Conservation (phyloP, 805 yeast genomes). For the Wickerhamomyces xylosicus region DNA sequence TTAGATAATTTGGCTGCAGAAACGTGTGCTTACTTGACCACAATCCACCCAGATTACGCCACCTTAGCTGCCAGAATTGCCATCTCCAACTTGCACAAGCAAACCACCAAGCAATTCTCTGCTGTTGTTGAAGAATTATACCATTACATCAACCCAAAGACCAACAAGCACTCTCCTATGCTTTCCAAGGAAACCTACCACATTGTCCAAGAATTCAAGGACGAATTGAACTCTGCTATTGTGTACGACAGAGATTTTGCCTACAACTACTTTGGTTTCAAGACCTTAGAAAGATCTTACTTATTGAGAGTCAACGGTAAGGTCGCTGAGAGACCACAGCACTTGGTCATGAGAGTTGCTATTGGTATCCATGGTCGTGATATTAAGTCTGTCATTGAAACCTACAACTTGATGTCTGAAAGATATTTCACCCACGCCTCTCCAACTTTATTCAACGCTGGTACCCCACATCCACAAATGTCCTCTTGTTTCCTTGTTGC, state of each 20-base stretch:
- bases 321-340: conserved; percentile 88
- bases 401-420: conserved; percentile 80
- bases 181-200: conserved; percentile 57
- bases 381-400: conserved; percentile 59
- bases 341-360: conserved; percentile 81
- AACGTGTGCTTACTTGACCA: conserved; percentile 95
- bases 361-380: conserved; percentile 78
- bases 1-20: conserved; percentile 83
- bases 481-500: conserved; percentile 90
- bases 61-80: conserved; percentile 93
- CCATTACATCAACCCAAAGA: conserved; percentile 74
- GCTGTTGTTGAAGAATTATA: conserved; percentile 66
- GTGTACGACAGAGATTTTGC: conserved; percentile 69
- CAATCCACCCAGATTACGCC: conserved; percentile 97
- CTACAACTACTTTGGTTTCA: conserved; percentile 80
- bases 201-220: conserved; percentile 53
- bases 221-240: conserved; percentile 63
- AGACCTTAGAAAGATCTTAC: conserved; percentile 83
- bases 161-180: conserved; percentile 46
- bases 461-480: conserved; percentile 74
- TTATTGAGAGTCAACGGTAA: conserved; percentile 50
- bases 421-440: conserved; percentile 90
- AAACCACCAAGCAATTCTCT: conserved; percentile 80
- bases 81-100: conserved; percentile 87
- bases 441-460: conserved; percentile 94